Evolutionary conservation across 2,329 filamentous ascomycete species (phyloP).

Genomic region (Zymoseptoria ardabiliae): DNA sequence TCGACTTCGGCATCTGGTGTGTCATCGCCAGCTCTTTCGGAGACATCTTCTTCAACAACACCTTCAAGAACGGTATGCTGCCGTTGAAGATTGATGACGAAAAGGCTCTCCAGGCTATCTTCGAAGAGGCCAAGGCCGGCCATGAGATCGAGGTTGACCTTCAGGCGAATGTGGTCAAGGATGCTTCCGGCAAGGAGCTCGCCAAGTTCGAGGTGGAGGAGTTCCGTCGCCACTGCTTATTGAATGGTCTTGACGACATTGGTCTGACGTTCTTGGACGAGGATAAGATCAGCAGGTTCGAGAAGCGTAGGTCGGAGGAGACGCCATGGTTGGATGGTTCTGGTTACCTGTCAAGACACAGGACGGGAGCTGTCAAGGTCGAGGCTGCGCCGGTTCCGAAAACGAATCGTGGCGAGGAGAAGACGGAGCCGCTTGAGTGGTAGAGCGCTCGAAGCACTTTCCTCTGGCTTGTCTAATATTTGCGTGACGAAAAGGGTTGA

Average conservation of each 20-base stretch:
- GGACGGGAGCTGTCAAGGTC: constrained; percentile 53
- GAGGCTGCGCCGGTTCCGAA: constrained; percentile 67
- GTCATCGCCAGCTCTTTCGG: constrained; percentile 82
- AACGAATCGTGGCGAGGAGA: constrained; percentile 79
- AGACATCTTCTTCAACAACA: constrained; percentile 99
- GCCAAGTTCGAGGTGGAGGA: constrained; percentile 80
- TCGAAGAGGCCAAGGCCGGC: constrained; percentile 69
- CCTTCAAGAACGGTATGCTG: constrained; percentile 99
- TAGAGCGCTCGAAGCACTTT: constrained; percentile 34
- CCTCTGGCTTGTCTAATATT: not conserved
- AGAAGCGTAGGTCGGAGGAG: constrained; percentile 65
- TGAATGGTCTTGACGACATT: constrained; percentile 93
- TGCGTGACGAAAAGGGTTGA: not conserved
- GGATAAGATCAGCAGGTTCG: constrained; percentile 78
- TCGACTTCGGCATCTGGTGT: constrained; percentile 93
- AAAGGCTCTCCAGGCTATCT: constrained; percentile 60
- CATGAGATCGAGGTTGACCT: constrained; percentile 86
- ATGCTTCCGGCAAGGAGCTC: constrained; percentile 64
- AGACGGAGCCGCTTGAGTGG: constrained; percentile 85
- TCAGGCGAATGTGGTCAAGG: constrained; percentile 73
- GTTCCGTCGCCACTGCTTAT: constrained; percentile 87
- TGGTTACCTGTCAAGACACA: constrained; percentile 61
- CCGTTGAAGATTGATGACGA: constrained; percentile 69
- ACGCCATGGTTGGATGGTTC: constrained; percentile 90
- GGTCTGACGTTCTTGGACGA: constrained; percentile 89